Base-by-base conservation (phyloP, 306 rosid genomes). In the Geum urbanum region DNA sequence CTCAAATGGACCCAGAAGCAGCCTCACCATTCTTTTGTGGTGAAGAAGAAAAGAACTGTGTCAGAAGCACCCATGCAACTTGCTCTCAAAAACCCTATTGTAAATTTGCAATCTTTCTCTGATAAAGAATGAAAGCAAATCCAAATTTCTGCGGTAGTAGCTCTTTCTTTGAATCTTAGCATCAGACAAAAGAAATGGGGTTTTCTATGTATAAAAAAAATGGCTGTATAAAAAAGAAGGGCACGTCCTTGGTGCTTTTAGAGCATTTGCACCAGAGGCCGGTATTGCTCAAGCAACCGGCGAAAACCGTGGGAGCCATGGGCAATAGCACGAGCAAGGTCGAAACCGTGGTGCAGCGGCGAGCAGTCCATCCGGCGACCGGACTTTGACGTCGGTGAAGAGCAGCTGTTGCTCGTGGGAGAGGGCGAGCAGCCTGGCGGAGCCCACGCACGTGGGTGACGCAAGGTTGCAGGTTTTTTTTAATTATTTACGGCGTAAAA, bases 1-100 rank as follows among this genome's bases (percentile, higher is more conserved):
- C 46, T 71, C 35, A 72, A 32, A 32, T 1, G 77, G 95, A 84
- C 58, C 91, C 87, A 55, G 5, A 37, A 41, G 69, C 48, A 46
- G 40, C 57, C 51, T 32, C 41, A 44, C 70, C 51, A 16, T 8
- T 37, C 14, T 69, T 66, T 66, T 59, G 57, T 22, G 63, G 40
- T 66, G 39, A 67, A 76, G 59, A 52, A 70, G 19, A 47, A 74
- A 43, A 20, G 50, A 47, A 19, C 49, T 18, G 13, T 19, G 53
- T 39, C 72, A 48, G 14, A 52, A 69, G 76, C 41, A 60, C 63
- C 71, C 69, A 58, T 35, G 58, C 48, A 52, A 72, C 22, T 66
- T 55, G 49, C 44, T 47, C 4, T 2, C 1, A 22, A 55, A 45
- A 14, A 48, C 19, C 3, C 39, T 9, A 16, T 8, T 12, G 45